Conservation (phyloP, 306 rosid genomes). For the Gleditsia sinensis region DNA sequence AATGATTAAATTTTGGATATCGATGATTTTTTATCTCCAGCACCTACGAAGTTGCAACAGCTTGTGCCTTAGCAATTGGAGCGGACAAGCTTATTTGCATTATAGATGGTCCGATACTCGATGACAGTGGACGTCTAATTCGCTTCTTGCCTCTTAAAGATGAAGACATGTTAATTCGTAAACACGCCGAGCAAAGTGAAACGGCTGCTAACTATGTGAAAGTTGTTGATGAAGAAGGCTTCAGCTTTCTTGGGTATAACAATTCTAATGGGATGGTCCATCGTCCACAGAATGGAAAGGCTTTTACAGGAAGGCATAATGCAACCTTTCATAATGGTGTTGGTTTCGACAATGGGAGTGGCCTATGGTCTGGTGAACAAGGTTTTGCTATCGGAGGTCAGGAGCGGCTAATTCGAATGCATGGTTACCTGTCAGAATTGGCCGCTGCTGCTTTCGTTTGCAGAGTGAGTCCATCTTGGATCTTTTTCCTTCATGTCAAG, state of each 20-base stretch:
- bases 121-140: constrained; percentile 63
- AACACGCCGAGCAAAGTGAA: constrained; percentile 73
- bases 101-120: constrained; percentile 77
- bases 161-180: constrained; percentile 70
- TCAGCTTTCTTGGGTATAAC: constrained; percentile 35
- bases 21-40: constrained; percentile 47
- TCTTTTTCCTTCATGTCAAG: neutral
- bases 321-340: constrained; percentile 63
- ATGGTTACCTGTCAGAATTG: constrained; percentile 83
- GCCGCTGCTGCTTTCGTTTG: constrained; percentile 92
- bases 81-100: constrained; percentile 80
- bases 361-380: constrained; percentile 67
- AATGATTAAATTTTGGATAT: constrained; percentile 8
- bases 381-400: constrained; percentile 80
- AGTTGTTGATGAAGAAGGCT: constrained; percentile 57
- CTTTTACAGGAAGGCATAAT: constrained; percentile 29
- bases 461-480: constrained; percentile 53
- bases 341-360: constrained; percentile 75
- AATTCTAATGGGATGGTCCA: constrained; percentile 28
- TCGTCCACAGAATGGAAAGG: constrained; percentile 43
- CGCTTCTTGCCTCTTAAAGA: constrained; percentile 77
- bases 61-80: constrained; percentile 74
- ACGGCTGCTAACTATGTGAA: constrained; percentile 78
- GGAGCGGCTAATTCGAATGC: constrained; percentile 59
- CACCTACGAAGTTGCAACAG: constrained; percentile 84